phyloP scores from a whole-genome alignment of 495 filamentous ascomycete genomes.

The Penicillium coffeae region DNA sequence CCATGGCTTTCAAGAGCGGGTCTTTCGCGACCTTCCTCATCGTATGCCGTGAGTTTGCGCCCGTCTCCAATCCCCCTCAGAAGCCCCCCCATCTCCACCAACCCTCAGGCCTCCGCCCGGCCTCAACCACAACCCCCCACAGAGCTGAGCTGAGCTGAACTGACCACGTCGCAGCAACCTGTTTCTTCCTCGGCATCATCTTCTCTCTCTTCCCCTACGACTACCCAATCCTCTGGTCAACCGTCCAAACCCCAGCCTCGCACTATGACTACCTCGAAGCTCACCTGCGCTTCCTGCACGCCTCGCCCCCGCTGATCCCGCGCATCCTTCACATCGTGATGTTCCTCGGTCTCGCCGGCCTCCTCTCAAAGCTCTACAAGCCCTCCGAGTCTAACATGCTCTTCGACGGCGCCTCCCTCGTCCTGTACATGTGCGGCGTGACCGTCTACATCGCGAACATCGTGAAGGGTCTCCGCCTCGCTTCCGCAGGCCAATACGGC shows the following conservation, averaged over 20 bases:
- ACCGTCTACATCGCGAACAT: conserved; percentile 94
- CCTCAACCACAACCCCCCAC: conserved; percentile 1
- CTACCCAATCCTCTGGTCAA: conserved; percentile 93
- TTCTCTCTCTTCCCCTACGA: conserved; percentile 98
- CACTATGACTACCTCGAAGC: conserved; percentile 78
- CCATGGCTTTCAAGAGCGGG: conserved; percentile 40
- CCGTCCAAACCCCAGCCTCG: conserved; percentile 52
- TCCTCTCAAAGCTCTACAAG: conserved; percentile 89
- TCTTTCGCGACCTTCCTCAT: conserved; percentile 93
- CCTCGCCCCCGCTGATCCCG: conserved; percentile 81
- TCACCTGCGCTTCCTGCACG: conserved; percentile 82
- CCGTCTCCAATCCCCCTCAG: not conserved
- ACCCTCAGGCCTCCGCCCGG: not conserved
- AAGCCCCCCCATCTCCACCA: conserved; percentile 7
- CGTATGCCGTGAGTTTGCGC: conserved; percentile 70
- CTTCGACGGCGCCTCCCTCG: conserved; percentile 88
- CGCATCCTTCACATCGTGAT: conserved; percentile 93
- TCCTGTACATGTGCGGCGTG: conserved; percentile 87
- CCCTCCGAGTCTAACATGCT: conserved; percentile 90
- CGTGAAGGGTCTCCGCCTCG: conserved; percentile 82
- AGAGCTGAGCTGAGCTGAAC: conserved; percentile 4
- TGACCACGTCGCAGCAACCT: conserved; percentile 57
- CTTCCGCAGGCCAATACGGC: conserved; percentile 54
- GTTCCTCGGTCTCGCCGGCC: conserved; percentile 80
- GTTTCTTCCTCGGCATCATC: conserved; percentile 97